Evolutionary conservation across 2,329 filamentous ascomycete species (phyloP).

Genomic region (Ilyonectria mors-panacis): DNA sequence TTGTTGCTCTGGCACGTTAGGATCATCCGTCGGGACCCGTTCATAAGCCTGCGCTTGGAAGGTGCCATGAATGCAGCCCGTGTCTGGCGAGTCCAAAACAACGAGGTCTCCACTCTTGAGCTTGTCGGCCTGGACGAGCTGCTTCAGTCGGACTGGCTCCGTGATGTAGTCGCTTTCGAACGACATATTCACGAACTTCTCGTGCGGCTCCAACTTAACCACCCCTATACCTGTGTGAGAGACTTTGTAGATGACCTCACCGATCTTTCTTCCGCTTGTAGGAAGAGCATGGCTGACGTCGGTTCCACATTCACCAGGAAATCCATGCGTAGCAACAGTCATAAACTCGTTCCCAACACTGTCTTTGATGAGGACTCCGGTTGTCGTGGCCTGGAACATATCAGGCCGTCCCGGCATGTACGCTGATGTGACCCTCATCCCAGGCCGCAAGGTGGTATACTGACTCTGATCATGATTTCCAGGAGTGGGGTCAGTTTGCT

Average conservation of each 20-base stretch:
- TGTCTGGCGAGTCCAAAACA: conserved; percentile 11
- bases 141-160: not conserved
- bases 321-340: conserved; percentile 8
- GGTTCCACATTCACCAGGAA: conserved; percentile 4
- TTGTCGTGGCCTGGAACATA: conserved; percentile 6
- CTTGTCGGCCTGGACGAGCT: not conserved
- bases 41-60: not conserved
- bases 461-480: conserved; percentile 13
- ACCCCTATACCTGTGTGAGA: conserved; percentile 4
- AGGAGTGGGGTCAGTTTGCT: not conserved
- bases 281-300: not conserved
- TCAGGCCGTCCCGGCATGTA: too few species aligned
- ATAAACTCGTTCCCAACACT: conserved; percentile 6
- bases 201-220: not conserved
- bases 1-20: not conserved
- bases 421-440: not conserved
- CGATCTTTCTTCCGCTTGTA: conserved; percentile 7
- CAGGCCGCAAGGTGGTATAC: not conserved
- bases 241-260: conserved; percentile 9
- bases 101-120: not conserved
- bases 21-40: not conserved
- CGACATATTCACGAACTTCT: not conserved
- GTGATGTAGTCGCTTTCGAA: not conserved
- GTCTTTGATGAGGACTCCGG: conserved; percentile 10
- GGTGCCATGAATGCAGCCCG: conserved; percentile 12